Evolutionary conservation across 2,329 filamentous ascomycete genomes (phyloP), one percentile per base, ranked within the genome.

Genomic region (Phymatotrichopsis omnivora): DNA sequence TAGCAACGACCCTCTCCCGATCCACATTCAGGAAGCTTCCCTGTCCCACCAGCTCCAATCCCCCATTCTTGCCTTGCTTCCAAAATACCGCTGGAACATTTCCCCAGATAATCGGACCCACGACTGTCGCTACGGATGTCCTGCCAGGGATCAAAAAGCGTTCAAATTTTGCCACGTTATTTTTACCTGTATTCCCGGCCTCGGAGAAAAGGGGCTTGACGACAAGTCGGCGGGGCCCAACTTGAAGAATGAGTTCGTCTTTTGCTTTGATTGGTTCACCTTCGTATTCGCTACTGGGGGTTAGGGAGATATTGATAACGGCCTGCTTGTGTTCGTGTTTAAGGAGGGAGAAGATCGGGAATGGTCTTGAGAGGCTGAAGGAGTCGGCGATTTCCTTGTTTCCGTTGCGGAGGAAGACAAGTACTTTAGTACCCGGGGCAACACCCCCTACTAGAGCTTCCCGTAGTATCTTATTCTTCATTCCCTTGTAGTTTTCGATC

Each of bases 251-350:
- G 51, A 98, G 69, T 62, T 94, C 82, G 58, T 91, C 82, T 71
- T 98, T 98, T 22, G 86, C 80, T 66, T 86, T 91, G 62, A 98
- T 73, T 0, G 89, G 83, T 44, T 70, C 70, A 3, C 51, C 51
- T 49, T 79, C 67, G 56, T 82, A 75, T 56, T 87, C 83, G 1
- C 82, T 82, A 66, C 76, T 85, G 31, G 96, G 74, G 36, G 82
- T 85, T 62, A 98, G 78, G 62, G 87, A 85, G 62, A 89, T 82
- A 67, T 98, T 95, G 63, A 93, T 72, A 3, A 81, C 79, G 11
- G 87, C 85, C 59, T 82, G 80, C 71, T 98, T 98, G 66, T 96
- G 83, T 67, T 98, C 91, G 63, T 98, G 91, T 28, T 85, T 76
- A 33, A 98, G 73, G 5, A 98, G 75, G 1, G 86, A 93, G 68